Conservation (phyloP, 2,329 filamentous ascomycete species). For the Nemania serpens region DNA sequence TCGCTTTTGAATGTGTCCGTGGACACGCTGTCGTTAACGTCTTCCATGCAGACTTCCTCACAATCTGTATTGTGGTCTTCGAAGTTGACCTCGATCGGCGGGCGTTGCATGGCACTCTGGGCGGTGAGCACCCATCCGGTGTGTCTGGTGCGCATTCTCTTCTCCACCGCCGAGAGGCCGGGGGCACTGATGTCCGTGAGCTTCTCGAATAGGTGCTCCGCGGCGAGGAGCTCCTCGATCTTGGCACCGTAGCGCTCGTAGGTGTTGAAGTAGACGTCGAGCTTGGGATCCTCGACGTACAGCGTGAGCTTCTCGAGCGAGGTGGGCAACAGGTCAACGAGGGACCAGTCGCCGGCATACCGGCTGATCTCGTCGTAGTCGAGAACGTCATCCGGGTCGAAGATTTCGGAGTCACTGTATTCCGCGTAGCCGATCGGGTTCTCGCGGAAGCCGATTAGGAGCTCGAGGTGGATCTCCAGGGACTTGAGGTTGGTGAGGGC, state of each 20-base stretch:
- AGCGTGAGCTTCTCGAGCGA: conserved; percentile 12
- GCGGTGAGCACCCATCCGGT: background rate
- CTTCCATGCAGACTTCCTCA: too few relatives aligned
- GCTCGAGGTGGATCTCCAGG: conserved; percentile 17
- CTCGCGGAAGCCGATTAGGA: conserved; percentile 16
- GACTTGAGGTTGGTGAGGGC: background rate
- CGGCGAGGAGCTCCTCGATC: conserved; percentile 11
- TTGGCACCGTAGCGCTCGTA: conserved; percentile 21
- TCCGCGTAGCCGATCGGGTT: background rate
- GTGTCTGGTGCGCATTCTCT: background rate
- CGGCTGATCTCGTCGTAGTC: background rate
- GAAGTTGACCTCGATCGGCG: background rate
- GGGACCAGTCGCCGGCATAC: conserved; percentile 6
- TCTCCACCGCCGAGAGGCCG: background rate
- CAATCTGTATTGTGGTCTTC: too few relatives aligned
- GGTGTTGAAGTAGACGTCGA: conserved; percentile 4
- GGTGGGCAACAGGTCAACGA: conserved; percentile 3
- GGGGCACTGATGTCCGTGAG: conserved; percentile 1
- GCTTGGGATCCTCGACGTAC: background rate
- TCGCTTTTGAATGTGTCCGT: too few relatives aligned
- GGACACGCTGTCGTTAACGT: too few relatives aligned
- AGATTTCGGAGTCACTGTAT: background rate
- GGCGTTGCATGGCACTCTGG: background rate
- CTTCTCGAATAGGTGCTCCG: background rate
- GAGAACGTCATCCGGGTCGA: background rate